Evolutionary conservation across 257 asterid genomes (phyloP), one percentile per base, ranked within the genome.

Genomic region (Ilex aquifolium): DNA sequence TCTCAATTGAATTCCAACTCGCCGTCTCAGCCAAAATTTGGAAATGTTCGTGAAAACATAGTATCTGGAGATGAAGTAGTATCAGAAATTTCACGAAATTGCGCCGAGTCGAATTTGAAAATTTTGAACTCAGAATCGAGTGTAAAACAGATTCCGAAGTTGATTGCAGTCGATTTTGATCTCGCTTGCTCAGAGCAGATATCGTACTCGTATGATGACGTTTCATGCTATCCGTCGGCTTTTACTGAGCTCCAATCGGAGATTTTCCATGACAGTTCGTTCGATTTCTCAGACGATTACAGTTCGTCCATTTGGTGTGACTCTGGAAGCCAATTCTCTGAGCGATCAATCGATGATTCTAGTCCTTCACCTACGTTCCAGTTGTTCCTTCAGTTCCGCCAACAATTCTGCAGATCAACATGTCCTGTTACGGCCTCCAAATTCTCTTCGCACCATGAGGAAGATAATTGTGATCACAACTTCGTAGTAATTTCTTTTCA

Each of bases 281-380:
- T 14, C 6, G 91, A 83, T 50, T 68, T 81, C 56, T 61, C 72
- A 29, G 82, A 90, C 27, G 90, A 86, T 5, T 83, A 83, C 63
- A 67, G 88, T 36, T 79, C 83, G 36, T 83, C 91, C 21, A 54
- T 80, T 29, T 84, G 95, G 94, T 70, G 62, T 71, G 80, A 78
- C 65, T 87, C 99, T 44, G 97, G 99, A 62, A 89, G 99, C 76
- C 95, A 87, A 60, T 85, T 92, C 68, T 92, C 97, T 36, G 95
- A 85, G 73, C 81, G 76, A 65, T 87, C 94, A 15, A 66, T 50
- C 32, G 75, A 69, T 57, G 88, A 79, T 44, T 88, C 76, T 68
- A 72, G 72, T 62, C 74, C 86, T 59, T 83, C 99, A 39, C 86
- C 81, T 29, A 85, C 80, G 57, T 89, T 74, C 75, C 86, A 84